Conservation (phyloP, 2,329 filamentous ascomycete genomes). For the Kalmusia sp. region DNA sequence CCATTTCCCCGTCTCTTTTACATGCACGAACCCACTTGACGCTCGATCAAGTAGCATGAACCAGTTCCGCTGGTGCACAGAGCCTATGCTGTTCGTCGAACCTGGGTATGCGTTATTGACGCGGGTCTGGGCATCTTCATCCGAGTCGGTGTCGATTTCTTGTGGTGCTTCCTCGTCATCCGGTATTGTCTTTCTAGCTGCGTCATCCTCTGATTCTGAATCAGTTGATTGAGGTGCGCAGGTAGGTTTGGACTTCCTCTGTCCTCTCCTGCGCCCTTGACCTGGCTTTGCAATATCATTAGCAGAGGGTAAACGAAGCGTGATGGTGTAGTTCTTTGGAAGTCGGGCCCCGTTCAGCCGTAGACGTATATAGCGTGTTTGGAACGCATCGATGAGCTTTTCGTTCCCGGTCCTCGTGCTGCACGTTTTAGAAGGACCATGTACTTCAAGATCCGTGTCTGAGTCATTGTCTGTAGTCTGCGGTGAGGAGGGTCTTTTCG, state of each 20-base stretch:
- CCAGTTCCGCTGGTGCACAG: constrained; percentile 72
- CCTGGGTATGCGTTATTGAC: constrained; percentile 71
- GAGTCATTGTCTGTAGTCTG: constrained; percentile 41
- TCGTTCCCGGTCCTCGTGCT: constrained; percentile 35
- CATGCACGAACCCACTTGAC: constrained; percentile 63
- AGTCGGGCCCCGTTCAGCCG: constrained; percentile 51
- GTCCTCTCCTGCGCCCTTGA: constrained; percentile 17
- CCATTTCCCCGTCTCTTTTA: constrained; percentile 20
- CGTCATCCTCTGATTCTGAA: constrained; percentile 8
- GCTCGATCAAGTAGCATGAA: constrained; percentile 68
- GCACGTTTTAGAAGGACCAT: too few relatives aligned
- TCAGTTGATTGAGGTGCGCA: constrained; percentile 10
- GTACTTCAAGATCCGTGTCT: background rate
- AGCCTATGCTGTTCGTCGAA: constrained; percentile 69
- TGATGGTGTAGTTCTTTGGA: constrained; percentile 49
- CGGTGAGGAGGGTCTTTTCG: constrained; percentile 24
- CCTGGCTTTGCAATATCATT: constrained; percentile 38
- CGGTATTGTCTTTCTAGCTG: background rate
- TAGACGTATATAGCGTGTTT: constrained; percentile 48
- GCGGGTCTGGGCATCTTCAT: constrained; percentile 53
- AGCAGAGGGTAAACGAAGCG: constrained; percentile 45
- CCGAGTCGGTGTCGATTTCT: constrained; percentile 53
- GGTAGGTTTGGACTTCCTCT: background rate
- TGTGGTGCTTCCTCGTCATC: constrained; percentile 25
- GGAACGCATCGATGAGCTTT: constrained; percentile 48